Percentiles rank a stretch among this genome's conserved stretches.
These are phyloP conservation scores for Tulasnella sp. DNA, from an alignment of 768 basidiomycete genomes.

Conservation along the genomic window DNA sequence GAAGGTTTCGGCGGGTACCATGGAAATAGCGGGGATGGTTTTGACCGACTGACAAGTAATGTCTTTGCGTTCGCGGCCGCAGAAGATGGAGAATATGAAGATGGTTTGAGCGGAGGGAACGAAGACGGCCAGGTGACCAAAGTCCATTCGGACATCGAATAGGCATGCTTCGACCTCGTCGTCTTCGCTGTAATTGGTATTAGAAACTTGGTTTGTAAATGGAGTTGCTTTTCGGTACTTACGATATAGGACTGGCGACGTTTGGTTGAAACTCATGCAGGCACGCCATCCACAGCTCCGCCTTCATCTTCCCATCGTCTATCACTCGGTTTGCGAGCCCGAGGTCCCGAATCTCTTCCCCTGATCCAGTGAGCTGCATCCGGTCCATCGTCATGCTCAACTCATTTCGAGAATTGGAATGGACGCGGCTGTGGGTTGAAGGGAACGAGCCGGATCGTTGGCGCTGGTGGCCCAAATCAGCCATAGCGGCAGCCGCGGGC, in stretches of 20 bases:
- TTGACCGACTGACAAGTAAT: slow-evolving; percentile 10
- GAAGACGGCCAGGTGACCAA: slow-evolving; percentile 48
- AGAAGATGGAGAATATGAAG: slow-evolving; percentile 43
- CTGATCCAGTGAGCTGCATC: slow-evolving; percentile 51
- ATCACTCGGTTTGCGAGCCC: slow-evolving; percentile 18
- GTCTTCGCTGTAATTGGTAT: background rate
- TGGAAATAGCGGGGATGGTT: slow-evolving; percentile 41
- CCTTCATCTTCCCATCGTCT: slow-evolving; percentile 20
- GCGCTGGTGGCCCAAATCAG: background rate
- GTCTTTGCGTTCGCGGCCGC: background rate
- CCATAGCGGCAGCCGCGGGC: background rate
- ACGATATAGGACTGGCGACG: background rate
- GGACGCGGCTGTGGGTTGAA: slow-evolving; percentile 8
- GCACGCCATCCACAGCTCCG: slow-evolving; percentile 18
- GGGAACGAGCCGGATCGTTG: background rate
- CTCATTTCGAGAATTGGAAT: slow-evolving; percentile 24
- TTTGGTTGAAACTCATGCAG: slow-evolving; percentile 28
- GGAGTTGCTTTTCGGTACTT: background rate
- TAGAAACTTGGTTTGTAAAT: background rate
- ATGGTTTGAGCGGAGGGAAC: slow-evolving; percentile 42
- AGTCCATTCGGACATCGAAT: slow-evolving; percentile 21
- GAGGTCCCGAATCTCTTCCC: slow-evolving; percentile 31
- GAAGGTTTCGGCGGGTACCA: slow-evolving; percentile 53
- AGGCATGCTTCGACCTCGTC: slow-evolving; percentile 5
- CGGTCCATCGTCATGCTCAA: slow-evolving; percentile 56